These are phyloP conservation scores for Penicillium turbatum DNA, from an alignment of 495 filamentous ascomycete species.

Conservation along the genomic window DNA sequence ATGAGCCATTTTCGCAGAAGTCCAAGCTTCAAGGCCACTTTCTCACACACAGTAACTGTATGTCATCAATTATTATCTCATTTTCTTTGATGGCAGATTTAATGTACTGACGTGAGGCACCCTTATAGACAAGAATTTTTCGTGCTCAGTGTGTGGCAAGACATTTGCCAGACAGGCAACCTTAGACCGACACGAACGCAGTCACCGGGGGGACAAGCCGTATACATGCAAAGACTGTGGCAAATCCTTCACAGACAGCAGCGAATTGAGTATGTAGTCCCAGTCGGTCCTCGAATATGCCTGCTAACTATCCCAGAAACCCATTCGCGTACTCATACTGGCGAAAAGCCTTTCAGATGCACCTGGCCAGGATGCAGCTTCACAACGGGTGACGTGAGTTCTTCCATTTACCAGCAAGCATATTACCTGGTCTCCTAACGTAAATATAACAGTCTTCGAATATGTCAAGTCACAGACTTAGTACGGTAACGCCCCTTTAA, in stretches of 20 bases:
- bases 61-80: not conserved
- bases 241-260: conserved; percentile 48
- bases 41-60: conserved; percentile 47
- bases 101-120: conserved; percentile 3
- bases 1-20: conserved; percentile 48
- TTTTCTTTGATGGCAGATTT: not conserved
- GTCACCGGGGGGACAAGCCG: conserved; percentile 51
- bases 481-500: conserved; percentile 19
- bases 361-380: conserved; percentile 47
- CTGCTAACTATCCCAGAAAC: conserved; percentile 37
- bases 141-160: conserved; percentile 45
- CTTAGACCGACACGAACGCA: conserved; percentile 49
- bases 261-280: conserved; percentile 42
- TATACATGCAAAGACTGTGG: conserved; percentile 44
- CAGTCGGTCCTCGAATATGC: not conserved
- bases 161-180: conserved; percentile 45
- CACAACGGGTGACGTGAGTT: conserved; percentile 44
- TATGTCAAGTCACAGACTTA: conserved; percentile 48
- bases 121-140: conserved; percentile 42
- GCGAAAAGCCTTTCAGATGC: conserved; percentile 51
- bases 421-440: not conserved
- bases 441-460: conserved; percentile 40
- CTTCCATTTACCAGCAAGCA: not conserved
- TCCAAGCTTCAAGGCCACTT: conserved; percentile 50
- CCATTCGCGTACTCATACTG: conserved; percentile 48